Base-by-base conservation (phyloP, 2,329 filamentous ascomycete genomes). In the Phialophora macrospora region DNA sequence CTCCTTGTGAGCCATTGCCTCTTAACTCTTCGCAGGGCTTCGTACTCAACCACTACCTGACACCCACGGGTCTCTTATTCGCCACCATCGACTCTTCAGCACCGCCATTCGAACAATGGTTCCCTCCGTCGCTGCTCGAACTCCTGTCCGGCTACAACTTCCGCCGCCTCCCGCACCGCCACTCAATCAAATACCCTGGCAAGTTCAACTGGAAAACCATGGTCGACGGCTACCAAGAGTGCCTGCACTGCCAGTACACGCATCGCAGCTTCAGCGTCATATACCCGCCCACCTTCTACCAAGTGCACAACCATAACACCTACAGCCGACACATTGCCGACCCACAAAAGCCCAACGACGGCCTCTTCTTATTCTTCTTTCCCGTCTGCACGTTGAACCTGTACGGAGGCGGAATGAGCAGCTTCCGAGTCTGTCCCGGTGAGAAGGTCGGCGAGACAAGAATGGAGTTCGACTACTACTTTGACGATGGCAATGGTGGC, bases 401-500 rank as follows among this genome's bases (percentile, higher is more conserved):
- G 46, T 86, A 87, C 62, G 84, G 83, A 0, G 84, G 84, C 0
- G 84, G 84, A 3, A 85, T 86, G 83, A 82, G 81, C 11, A 83
- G 79, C 4, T 87, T 85, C 74, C 80, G 84, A 1, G 83, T 85
- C 1, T 83, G 83, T 67, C 84, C 84, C 0, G 82, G 80, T 0
- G 74, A 78, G 0, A 78, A 83, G 26, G 83, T 84, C 0, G 78
- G 79, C 0, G 75, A 83, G 20, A 82, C 81, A 0, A 76, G 82
- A 14, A 86, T 86, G 84, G 83, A 86, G 69, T 87, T 87, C 65
- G 84, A 86, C 70, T 87, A 87, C 67, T 86, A 85, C 68, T 83
- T 86, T 64, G 69, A 78, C 32, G 81, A 80, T 38, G 77, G 75
- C 0, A 82, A 80, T 6, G 67, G 65, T 34, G 69, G 67, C 4